Percentiles rank a stretch among this genome's conserved stretches.
Conservation (phyloP, 257 asterid genomes). For the Forsythia viridissima region DNA sequence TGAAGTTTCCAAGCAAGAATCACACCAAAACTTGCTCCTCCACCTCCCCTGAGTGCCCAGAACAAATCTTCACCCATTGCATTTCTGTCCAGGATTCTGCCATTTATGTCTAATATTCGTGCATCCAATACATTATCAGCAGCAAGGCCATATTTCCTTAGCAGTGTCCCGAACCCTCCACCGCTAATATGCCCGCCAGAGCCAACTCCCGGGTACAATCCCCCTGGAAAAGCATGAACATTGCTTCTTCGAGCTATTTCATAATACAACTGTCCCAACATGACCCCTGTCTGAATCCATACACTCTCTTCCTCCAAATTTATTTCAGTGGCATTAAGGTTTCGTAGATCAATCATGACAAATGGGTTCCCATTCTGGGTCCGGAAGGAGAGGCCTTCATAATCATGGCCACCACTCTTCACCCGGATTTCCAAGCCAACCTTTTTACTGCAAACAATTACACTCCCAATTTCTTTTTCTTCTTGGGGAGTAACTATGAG, state of each 20-base stretch:
- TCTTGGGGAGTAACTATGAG: conserved; percentile 15
- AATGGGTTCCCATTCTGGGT: conserved; percentile 12
- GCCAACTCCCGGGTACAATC: conserved; percentile 29
- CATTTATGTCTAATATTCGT: conserved; percentile 15
- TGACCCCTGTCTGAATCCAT: conserved; percentile 40
- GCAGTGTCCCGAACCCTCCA: conserved; percentile 36
- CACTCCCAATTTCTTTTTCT: conserved; percentile 18
- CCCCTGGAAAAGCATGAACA: conserved; percentile 37
- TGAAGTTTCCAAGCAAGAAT: conserved; percentile 42
- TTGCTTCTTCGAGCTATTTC: conserved; percentile 29
- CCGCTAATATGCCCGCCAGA: conserved; percentile 41
- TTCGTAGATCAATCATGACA: conserved; percentile 28
- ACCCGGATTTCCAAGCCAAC: conserved; percentile 28
- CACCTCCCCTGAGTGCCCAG: conserved; percentile 34
- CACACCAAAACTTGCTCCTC: conserved; percentile 33
- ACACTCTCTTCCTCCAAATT: conserved; percentile 24
- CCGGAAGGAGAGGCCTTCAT: conserved; percentile 38
- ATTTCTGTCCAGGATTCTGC: conserved; percentile 12
- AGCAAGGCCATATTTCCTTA: conserved; percentile 37
- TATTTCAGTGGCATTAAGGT: conserved; percentile 16
- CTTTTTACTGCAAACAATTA: conserved; percentile 25
- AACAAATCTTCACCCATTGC: conserved; percentile 31
- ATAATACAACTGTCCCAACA: conserved; percentile 31
- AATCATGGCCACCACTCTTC: conserved; percentile 43
- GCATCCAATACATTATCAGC: conserved; percentile 37